phyloP scores from a whole-genome alignment of 1,139 yeast genomes.

The Kurtzmaniella quercitrusa region DNA sequence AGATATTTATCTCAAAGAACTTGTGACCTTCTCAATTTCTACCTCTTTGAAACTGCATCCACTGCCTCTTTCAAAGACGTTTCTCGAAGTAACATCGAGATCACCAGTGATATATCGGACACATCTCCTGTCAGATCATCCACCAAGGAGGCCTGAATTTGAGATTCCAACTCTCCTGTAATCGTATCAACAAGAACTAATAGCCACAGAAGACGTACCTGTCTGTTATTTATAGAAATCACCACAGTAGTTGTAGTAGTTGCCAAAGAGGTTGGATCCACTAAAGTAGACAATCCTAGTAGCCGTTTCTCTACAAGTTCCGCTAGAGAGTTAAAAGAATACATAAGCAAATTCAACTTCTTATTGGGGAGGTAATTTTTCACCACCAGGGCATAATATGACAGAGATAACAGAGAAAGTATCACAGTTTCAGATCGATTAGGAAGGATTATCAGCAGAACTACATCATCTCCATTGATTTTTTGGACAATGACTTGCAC shows the following conservation, averaged over 20 bases:
- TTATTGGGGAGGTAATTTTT: slow-evolving; percentile 22
- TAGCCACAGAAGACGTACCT: slow-evolving; percentile 20
- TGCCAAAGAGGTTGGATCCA: slow-evolving; percentile 14
- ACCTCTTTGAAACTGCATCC: background rate
- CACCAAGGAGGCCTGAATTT: slow-evolving; percentile 9
- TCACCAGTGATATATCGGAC: slow-evolving; percentile 2
- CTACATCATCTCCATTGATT: background rate
- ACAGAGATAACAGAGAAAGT: slow-evolving; percentile 19
- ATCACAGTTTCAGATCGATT: slow-evolving; percentile 7
- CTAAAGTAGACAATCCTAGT: background rate
- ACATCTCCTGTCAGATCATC: slow-evolving; percentile 9
- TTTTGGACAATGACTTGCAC: slow-evolving; percentile 15
- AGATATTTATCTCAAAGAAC: no score
- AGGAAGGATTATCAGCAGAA: slow-evolving; percentile 6
- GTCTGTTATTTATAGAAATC: background rate
- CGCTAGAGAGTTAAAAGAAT: slow-evolving; percentile 30
- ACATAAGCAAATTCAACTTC: slow-evolving; percentile 27
- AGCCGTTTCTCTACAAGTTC: slow-evolving; percentile 19
- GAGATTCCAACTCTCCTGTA: slow-evolving; percentile 25
- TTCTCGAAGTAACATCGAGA: background rate
- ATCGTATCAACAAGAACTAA: slow-evolving; percentile 19
- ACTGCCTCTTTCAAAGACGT: background rate
- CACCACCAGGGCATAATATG: slow-evolving; percentile 15
- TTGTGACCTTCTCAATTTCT: no score
- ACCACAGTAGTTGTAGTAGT: background rate